Conservation (phyloP, 352 stramenopile genomes). For the Phytophthora fragariaefolia region DNA sequence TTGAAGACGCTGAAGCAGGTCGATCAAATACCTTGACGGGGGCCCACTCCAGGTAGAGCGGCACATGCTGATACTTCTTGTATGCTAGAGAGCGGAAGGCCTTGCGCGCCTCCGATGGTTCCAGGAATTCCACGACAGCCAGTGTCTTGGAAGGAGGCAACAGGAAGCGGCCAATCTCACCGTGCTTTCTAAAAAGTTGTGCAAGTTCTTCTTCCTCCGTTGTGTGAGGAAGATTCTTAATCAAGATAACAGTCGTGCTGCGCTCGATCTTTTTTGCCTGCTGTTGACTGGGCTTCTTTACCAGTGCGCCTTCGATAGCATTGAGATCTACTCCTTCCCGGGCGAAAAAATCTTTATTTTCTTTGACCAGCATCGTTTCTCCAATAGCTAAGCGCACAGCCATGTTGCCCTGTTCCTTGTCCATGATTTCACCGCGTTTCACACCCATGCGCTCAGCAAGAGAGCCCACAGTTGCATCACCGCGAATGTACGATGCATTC, state of each 20-base stretch:
- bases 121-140: slow-evolving; percentile 96
- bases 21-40: slow-evolving; percentile 87
- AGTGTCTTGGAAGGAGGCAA: slow-evolving; percentile 94
- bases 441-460: slow-evolving; percentile 89
- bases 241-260: slow-evolving; percentile 95
- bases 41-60: slow-evolving; percentile 99
- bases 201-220: slow-evolving; percentile 94
- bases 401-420: slow-evolving; percentile 96
- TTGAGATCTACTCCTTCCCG: slow-evolving; percentile 95
- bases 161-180: slow-evolving; percentile 89
- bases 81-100: slow-evolving; percentile 98
- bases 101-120: slow-evolving; percentile 94
- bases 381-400: slow-evolving; percentile 97
- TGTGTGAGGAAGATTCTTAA: slow-evolving; percentile 98
- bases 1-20: slow-evolving; percentile 25
- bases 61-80: slow-evolving; percentile 98
- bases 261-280: slow-evolving; percentile 82
- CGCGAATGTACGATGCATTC: slow-evolving; percentile 94
- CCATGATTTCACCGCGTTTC: slow-evolving; percentile 95
- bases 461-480: slow-evolving; percentile 77
- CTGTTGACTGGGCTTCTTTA: slow-evolving; percentile 55
- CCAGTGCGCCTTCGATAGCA: slow-evolving; percentile 88
- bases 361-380: slow-evolving; percentile 98
- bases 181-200: slow-evolving; percentile 94
- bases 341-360: slow-evolving; percentile 98